Conservation (phyloP, 192 early-diverging fungal genomes). For the Globomyces pollinis-pini region DNA sequence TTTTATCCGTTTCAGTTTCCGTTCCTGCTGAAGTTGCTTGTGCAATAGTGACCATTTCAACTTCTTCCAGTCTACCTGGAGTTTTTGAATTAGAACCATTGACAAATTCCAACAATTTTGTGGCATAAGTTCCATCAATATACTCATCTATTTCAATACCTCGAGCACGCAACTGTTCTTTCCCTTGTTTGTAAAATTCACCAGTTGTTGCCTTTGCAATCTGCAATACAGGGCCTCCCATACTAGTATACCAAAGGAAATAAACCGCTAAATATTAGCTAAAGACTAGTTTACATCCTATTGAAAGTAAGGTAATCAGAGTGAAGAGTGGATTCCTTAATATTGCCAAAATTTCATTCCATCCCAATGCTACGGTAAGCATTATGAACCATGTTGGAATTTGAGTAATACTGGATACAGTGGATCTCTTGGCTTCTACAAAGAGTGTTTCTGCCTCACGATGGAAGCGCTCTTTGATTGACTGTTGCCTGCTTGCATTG, state of each 20-base stretch:
- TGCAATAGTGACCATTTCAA: not conserved
- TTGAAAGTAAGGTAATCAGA: not conserved
- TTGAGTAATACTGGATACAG: conserved; percentile 77
- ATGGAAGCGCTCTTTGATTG: conserved; percentile 69
- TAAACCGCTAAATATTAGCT: conserved; percentile 28
- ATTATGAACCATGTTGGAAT: conserved; percentile 82
- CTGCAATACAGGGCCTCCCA: conserved; percentile 29
- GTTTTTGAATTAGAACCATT: not conserved
- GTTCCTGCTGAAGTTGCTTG: too few species aligned
- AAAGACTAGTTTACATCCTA: not conserved
- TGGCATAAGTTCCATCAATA: not conserved
- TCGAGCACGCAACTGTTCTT: not conserved
- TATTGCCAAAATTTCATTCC: conserved; percentile 86
- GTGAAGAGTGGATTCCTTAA: conserved; percentile 71
- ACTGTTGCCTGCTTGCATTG: conserved; percentile 26
- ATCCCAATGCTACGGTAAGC: conserved; percentile 74
- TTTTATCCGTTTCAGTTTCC: not conserved
- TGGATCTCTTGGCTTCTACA: conserved; percentile 91
- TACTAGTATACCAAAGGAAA: conserved; percentile 30
- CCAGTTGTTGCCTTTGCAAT: conserved; percentile 24
- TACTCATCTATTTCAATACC: not conserved
- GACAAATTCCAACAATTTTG: not conserved
- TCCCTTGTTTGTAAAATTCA: conserved; percentile 24
- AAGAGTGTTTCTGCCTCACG: conserved; percentile 86
- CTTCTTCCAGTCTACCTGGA: not conserved